These are phyloP conservation scores for Saitozyma sp. DNA, from an alignment of 768 basidiomycete genomes.

Conservation along the genomic window DNA sequence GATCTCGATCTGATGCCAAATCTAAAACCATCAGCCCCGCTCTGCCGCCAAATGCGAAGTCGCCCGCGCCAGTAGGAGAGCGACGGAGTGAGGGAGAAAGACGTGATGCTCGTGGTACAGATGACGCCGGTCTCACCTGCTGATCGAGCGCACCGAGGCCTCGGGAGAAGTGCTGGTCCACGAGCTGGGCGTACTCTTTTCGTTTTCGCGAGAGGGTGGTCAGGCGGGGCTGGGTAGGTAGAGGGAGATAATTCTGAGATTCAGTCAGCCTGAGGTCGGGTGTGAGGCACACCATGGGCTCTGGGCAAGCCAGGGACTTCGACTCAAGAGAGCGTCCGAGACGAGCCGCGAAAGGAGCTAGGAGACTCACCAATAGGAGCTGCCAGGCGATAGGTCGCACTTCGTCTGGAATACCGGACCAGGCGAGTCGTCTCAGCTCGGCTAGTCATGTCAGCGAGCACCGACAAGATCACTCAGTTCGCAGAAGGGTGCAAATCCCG, in stretches of 20 bases:
- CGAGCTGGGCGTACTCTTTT: slow-evolving; percentile 84
- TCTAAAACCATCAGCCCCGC: slow-evolving; percentile 54
- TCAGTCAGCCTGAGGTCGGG: slow-evolving; percentile 2
- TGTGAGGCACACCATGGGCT: neutral
- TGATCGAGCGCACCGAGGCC: slow-evolving; percentile 85
- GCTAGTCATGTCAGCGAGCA: slow-evolving; percentile 54
- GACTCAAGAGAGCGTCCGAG: too few relatives aligned
- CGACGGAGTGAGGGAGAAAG: too few relatives aligned
- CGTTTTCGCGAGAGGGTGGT: slow-evolving; percentile 83
- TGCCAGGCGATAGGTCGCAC: slow-evolving; percentile 93
- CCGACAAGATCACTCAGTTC: neutral
- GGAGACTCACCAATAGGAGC: slow-evolving; percentile 72
- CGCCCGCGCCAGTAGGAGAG: too few relatives aligned
- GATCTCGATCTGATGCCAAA: slow-evolving; percentile 99
- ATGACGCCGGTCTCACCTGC: slow-evolving; percentile 47
- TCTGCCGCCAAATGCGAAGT: too few relatives aligned
- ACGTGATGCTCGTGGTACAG: neutral
- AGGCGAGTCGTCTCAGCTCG: slow-evolving; percentile 84
- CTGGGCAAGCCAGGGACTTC: too few relatives aligned
- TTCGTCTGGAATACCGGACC: slow-evolving; percentile 88
- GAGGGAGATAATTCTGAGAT: slow-evolving; percentile 82
- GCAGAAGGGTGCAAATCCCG: neutral
- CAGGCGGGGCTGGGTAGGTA: slow-evolving; percentile 72
- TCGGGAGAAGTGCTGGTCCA: slow-evolving; percentile 82
- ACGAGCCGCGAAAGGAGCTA: too few relatives aligned